These are phyloP conservation scores for Linum trigynum DNA, from an alignment of 345 rosid species.

Conservation along the genomic window DNA sequence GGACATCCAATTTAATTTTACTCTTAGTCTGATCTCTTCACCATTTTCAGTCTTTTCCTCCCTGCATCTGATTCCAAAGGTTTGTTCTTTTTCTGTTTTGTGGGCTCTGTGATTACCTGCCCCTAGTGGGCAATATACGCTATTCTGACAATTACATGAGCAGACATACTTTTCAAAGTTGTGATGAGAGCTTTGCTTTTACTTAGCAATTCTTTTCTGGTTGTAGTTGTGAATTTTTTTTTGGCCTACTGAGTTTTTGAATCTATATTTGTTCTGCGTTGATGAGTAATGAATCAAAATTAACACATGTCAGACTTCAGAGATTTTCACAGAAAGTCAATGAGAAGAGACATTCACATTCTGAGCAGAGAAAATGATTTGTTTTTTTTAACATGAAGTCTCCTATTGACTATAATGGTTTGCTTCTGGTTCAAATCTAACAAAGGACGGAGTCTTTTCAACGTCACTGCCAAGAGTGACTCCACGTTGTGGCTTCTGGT, in stretches of 20 bases:
- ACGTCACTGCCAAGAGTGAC: too few relatives aligned
- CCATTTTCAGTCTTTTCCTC: neutral
- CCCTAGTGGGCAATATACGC: neutral
- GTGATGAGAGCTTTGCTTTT: neutral
- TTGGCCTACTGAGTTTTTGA: too few relatives aligned
- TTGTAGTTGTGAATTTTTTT: too few relatives aligned
- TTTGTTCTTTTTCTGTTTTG: neutral
- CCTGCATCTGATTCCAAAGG: too few relatives aligned
- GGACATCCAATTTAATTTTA: neutral
- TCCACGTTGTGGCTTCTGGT: too few relatives aligned
- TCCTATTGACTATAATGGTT: too few relatives aligned
- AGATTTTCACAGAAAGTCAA: neutral
- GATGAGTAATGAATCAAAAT: neutral
- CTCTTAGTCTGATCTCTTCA: neutral
- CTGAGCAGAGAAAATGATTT: neutral
- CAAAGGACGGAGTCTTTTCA: too few relatives aligned
- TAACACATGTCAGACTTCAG: conserved; percentile 1
- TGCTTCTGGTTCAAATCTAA: too few relatives aligned
- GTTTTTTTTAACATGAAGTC: too few relatives aligned
- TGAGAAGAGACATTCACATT: neutral
- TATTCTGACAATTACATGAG: neutral
- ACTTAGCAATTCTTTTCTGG: too few relatives aligned
- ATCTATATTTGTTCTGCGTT: neutral
- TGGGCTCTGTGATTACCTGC: neutral
- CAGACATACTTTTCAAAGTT: neutral